A percentile compares a stretch with the other conserved stretches of the same genome.
Conservation (phyloP, 371 early-diverging fungal genomes). For the Capillidium rhysosporum region DNA sequence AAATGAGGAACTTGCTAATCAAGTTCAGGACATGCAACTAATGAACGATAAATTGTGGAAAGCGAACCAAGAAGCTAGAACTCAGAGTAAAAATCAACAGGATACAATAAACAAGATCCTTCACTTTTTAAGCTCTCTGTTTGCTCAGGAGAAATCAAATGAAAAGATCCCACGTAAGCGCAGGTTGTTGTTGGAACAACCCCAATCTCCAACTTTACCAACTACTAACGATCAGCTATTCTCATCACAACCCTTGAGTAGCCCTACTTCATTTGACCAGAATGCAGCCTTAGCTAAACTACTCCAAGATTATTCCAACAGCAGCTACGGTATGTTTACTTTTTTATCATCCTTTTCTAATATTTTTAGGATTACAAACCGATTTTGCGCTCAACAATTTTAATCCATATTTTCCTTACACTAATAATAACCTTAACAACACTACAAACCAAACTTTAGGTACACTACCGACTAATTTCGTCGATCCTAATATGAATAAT, state of each 20-base stretch:
- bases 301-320: not conserved
- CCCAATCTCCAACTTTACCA: too few relatives aligned
- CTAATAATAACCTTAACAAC: not conserved
- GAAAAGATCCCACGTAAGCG: conserved; percentile 31
- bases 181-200: conserved; percentile 16
- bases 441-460: too few relatives aligned
- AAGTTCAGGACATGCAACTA: conserved; percentile 64
- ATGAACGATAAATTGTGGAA: conserved; percentile 79
- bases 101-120: conserved; percentile 79
- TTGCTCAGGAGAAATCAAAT: conserved; percentile 36
- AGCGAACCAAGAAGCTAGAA: conserved; percentile 48
- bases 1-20: conserved; percentile 66
- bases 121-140: conserved; percentile 57
- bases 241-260: not conserved
- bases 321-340: not conserved
- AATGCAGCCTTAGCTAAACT: not conserved
- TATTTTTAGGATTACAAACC: not conserved
- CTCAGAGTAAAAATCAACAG: conserved; percentile 67
- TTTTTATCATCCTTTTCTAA: not conserved
- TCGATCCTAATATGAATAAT: not conserved
- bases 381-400: not conserved
- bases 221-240: not conserved
- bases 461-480: not conserved
- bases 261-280: not conserved
- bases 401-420: not conserved